A percentile compares a stretch with the other conserved stretches of the same genome.
Evolutionary conservation across 208 protist species (phyloP).

Genomic region (Acanthamoeba culbertsoni): DNA sequence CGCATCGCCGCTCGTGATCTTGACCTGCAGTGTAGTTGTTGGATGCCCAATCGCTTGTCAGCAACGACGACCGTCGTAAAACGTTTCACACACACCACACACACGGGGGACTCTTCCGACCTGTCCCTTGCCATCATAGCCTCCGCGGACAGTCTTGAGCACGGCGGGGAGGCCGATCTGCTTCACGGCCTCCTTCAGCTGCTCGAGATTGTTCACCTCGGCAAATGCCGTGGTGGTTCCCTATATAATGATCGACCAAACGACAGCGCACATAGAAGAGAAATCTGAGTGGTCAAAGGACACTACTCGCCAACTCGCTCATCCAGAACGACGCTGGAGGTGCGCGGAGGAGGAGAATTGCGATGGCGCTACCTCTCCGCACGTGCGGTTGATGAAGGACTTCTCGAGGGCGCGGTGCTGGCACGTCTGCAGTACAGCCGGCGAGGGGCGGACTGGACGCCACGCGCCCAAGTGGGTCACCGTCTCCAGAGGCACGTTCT

Average conservation of each 20-base stretch:
- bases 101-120: neutral
- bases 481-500: slow-evolving; percentile 65
- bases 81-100: neutral
- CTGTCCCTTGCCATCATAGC: slow-evolving; percentile 74
- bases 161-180: slow-evolving; percentile 68
- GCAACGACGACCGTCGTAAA: neutral
- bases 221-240: neutral
- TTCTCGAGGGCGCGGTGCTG: slow-evolving; percentile 72
- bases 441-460: slow-evolving; percentile 62
- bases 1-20: neutral
- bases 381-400: slow-evolving; percentile 61
- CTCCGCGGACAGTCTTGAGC: slow-evolving; percentile 67
- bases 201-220: neutral
- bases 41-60: too few species aligned
- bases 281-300: too few species aligned
- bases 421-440: slow-evolving; percentile 64
- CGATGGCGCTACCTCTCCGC: slow-evolving; percentile 3
- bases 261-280: too few species aligned
- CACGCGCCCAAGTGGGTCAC: neutral
- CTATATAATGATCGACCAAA: neutral
- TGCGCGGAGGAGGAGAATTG: too few species aligned
- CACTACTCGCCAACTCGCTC: too few species aligned
- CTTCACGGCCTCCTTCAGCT: slow-evolving; percentile 15
- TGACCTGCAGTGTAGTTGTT: slow-evolving; percentile 1
- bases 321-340: too few species aligned